Evolutionary conservation across 2,329 filamentous ascomycete genomes (phyloP).

Genomic region (Aspergillus intermedius): DNA sequence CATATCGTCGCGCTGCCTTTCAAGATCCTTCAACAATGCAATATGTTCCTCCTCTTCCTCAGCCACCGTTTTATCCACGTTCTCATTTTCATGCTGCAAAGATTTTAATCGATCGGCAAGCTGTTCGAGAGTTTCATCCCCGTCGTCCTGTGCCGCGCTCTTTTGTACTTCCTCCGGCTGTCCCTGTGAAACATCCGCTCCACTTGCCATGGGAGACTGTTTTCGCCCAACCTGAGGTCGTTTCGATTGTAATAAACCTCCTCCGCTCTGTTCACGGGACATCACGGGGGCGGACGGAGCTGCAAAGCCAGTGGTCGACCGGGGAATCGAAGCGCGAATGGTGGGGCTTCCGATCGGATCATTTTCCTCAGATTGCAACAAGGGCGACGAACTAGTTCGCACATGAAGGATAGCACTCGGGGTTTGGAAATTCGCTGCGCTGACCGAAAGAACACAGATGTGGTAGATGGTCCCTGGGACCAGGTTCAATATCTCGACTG

Average conservation of each 20-base stretch:
- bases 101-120: slow-evolving; percentile 75
- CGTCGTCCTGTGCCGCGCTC: slow-evolving; percentile 42
- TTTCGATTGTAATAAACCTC: slow-evolving; percentile 47
- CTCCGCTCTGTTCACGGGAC: slow-evolving; percentile 59
- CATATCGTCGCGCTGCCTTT: slow-evolving; percentile 72
- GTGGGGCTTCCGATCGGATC: slow-evolving; percentile 28
- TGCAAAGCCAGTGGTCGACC: slow-evolving; percentile 48
- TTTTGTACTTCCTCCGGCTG: slow-evolving; percentile 35
- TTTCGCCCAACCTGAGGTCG: slow-evolving; percentile 67
- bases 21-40: slow-evolving; percentile 59
- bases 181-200: slow-evolving; percentile 34
- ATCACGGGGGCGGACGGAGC: slow-evolving; percentile 57
- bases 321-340: slow-evolving; percentile 50
- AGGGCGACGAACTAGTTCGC: slow-evolving; percentile 57
- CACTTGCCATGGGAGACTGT: slow-evolving; percentile 62
- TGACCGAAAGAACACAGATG: slow-evolving; percentile 85
- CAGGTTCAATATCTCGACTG: slow-evolving; percentile 85
- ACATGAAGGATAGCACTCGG: slow-evolving; percentile 80
- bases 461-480: slow-evolving; percentile 87
- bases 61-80: slow-evolving; percentile 60
- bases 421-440: slow-evolving; percentile 85
- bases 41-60: slow-evolving; percentile 65
- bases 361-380: slow-evolving; percentile 31
- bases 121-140: slow-evolving; percentile 64
- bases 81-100: slow-evolving; percentile 77